These are phyloP conservation scores for Brassica juncea DNA, from an alignment of 345 rosid genomes.

Conservation along the genomic window DNA sequence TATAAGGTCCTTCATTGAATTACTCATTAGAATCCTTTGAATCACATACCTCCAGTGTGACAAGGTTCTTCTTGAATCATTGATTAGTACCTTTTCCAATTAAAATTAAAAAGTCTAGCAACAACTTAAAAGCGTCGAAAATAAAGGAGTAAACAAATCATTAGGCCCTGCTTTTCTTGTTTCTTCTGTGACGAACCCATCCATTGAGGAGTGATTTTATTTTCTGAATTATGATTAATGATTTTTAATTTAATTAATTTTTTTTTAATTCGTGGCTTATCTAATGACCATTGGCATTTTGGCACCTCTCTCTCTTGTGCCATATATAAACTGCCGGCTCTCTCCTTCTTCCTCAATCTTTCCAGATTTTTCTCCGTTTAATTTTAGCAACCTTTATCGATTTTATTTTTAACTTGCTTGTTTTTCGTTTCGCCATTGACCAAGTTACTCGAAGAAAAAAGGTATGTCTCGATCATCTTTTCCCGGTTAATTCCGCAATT, in stretches of 20 bases:
- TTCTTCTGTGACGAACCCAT: not conserved
- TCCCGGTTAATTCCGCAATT: not conserved
- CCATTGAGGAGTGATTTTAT: not conserved
- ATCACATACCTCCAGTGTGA: not conserved
- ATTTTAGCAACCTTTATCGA: not conserved
- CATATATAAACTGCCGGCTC: conserved; percentile 9
- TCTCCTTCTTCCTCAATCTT: not conserved
- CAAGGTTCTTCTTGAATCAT: not conserved
- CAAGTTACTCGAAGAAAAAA: not conserved
- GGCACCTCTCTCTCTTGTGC: not conserved
- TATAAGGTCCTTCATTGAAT: not conserved
- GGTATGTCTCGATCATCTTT: not conserved
- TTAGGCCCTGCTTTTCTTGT: not conserved
- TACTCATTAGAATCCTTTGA: not conserved
- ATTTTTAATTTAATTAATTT: no score
- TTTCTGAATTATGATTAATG: not conserved
- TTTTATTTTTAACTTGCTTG: not conserved
- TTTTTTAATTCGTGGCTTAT: not conserved
- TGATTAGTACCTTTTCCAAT: not conserved
- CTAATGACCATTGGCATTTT: not conserved
- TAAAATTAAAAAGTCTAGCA: not conserved
- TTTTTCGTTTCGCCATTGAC: conserved; percentile 17
- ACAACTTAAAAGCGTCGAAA: not conserved
- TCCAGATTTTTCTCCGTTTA: not conserved
- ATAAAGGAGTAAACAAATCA: not conserved